Conservation (phyloP, 164 flowering plant species). For the Kingdonia uniflora region DNA sequence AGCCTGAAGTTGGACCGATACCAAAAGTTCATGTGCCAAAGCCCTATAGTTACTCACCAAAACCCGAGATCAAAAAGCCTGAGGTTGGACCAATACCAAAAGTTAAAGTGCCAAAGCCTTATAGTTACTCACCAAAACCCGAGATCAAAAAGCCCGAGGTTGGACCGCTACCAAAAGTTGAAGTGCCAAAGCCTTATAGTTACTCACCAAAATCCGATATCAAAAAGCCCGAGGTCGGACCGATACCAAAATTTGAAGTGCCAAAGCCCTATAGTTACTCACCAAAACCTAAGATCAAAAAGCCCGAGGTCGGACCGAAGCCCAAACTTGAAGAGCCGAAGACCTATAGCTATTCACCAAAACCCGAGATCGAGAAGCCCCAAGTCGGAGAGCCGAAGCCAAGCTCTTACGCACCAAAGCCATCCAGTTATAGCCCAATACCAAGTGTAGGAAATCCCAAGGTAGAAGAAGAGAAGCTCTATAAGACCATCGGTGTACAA, state of each 20-base stretch:
- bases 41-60: background rate
- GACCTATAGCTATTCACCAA: background rate
- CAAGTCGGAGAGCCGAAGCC: too few relatives aligned
- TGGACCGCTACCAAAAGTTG: background rate
- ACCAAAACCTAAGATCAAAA: background rate
- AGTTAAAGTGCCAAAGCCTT: background rate
- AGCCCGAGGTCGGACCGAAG: too few relatives aligned
- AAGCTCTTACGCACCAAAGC: background rate
- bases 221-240: background rate
- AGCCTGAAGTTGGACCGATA: background rate
- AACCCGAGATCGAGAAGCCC: conserved; percentile 1
- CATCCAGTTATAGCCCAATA: too few relatives aligned
- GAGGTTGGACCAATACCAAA: background rate
- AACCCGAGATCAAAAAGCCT: conserved; percentile 1
- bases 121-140: background rate
- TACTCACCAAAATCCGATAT: background rate
- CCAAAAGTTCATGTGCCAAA: background rate
- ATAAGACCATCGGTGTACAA: conserved; percentile 16
- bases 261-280: background rate
- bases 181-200: background rate
- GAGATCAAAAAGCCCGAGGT: background rate
- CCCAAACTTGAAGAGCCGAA: background rate
- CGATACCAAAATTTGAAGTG: background rate
- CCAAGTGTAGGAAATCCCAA: background rate
- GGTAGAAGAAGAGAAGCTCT: background rate